Percentiles rank a stretch among this genome's conserved stretches.
Conservation (phyloP, 2,329 filamentous ascomycete genomes). For the Pseudopithomyces maydicus region DNA sequence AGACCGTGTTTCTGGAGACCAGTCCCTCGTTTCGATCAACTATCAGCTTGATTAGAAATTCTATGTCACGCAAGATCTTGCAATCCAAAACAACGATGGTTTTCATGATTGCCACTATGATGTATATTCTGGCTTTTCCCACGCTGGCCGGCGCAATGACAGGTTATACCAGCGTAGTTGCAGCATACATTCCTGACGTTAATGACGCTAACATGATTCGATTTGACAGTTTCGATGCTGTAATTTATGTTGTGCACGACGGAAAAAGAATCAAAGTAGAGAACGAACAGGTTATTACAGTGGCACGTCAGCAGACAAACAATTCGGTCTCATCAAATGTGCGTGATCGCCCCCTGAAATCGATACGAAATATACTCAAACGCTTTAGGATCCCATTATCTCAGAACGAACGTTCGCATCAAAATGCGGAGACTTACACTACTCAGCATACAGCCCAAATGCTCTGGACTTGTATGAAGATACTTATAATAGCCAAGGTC, state of each 20-base stretch:
- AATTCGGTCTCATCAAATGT: background rate
- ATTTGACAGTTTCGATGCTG: slow-evolving; percentile 10
- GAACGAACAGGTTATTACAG: slow-evolving; percentile 5
- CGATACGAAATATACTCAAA: background rate
- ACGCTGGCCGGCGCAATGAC: slow-evolving; percentile 27
- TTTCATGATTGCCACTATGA: slow-evolving; percentile 24
- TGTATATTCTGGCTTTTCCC: slow-evolving; percentile 20
- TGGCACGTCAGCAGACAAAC: background rate
- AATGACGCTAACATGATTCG: slow-evolving; percentile 8
- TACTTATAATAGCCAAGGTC: too few species aligned
- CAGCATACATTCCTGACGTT: slow-evolving; percentile 13
- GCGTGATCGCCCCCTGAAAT: background rate
- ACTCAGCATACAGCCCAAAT: too few species aligned
- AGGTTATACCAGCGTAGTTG: slow-evolving; percentile 18
- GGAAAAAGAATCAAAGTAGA: slow-evolving; percentile 14
- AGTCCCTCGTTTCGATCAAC: slow-evolving; percentile 7
- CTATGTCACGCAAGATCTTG: slow-evolving; percentile 11
- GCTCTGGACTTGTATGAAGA: too few species aligned
- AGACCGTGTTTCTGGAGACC: slow-evolving; percentile 20
- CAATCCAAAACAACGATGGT: slow-evolving; percentile 22
- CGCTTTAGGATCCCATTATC: background rate
- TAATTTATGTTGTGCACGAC: slow-evolving; percentile 20
- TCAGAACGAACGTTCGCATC: too few species aligned
- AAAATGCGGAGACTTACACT: too few species aligned
- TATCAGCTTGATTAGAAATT: slow-evolving; percentile 8